These are phyloP conservation scores for Ceratocystis ficicola DNA, from an alignment of 2,329 filamentous ascomycete genomes.

Conservation along the genomic window DNA sequence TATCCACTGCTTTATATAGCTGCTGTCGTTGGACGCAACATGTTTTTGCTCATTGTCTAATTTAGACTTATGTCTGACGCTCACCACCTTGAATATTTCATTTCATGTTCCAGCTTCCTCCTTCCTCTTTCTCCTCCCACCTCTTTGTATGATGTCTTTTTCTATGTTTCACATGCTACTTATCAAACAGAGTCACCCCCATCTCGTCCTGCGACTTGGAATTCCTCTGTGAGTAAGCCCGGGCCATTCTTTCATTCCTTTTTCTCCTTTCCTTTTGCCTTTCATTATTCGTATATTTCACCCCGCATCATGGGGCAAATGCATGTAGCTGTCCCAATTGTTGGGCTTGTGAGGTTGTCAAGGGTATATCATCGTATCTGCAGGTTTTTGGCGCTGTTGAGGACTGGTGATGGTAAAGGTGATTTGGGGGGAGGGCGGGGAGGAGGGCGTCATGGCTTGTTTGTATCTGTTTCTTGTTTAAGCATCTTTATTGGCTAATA, in stretches of 20 bases:
- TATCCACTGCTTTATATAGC: conserved; percentile 8
- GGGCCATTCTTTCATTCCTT: background rate
- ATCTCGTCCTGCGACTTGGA: background rate
- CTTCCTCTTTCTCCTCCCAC: conserved; percentile 1
- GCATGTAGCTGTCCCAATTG: background rate
- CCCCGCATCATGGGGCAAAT: background rate
- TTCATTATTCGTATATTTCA: background rate
- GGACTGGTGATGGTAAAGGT: background rate
- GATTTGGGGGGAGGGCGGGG: no score
- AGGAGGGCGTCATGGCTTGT: background rate
- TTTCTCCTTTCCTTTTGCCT: background rate
- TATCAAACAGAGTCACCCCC: background rate
- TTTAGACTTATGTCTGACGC: background rate
- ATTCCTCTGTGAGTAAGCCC: background rate
- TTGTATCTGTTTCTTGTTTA: background rate
- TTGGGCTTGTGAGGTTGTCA: background rate
- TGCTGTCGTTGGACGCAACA: conserved; percentile 2
- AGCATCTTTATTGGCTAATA: background rate
- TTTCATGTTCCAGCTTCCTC: conserved; percentile 5
- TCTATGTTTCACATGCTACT: conserved; percentile 5
- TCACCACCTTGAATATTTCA: background rate
- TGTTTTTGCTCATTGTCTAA: conserved; percentile 5
- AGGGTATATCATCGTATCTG: background rate
- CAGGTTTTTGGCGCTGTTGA: background rate
- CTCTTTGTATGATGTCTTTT: conserved; percentile 11